These are phyloP conservation scores for Phytophthora hybrid DNA, from an alignment of 352 stramenopile species.

Conservation along the genomic window DNA sequence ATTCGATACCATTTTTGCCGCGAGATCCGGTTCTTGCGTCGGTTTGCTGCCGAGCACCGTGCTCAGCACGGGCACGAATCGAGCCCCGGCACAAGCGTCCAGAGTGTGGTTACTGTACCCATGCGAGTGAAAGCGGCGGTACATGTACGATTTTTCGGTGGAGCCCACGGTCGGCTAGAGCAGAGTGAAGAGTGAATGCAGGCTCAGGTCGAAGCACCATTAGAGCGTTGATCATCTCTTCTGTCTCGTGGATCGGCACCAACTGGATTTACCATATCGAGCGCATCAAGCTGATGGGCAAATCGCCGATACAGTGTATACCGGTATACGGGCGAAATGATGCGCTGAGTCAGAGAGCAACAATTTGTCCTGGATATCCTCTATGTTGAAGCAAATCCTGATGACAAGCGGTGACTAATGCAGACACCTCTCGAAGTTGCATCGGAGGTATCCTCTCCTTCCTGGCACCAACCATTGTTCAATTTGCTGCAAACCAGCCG, in stretches of 20 bases:
- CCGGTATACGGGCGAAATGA: neutral
- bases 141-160: neutral
- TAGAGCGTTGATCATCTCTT: neutral
- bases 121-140: neutral
- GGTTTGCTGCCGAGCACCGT: no score
- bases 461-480: conserved; percentile 3
- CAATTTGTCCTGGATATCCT: neutral
- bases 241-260: neutral
- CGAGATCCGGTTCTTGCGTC: neutral
- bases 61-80: neutral
- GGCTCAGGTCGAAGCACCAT: neutral
- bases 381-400: neutral
- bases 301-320: neutral
- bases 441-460: neutral
- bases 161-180: neutral
- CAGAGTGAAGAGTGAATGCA: no score
- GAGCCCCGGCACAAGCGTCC: neutral
- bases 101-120: neutral
- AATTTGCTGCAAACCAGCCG: neutral
- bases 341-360: neutral
- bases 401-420: neutral
- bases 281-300: neutral
- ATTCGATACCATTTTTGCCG: neutral
- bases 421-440: neutral
- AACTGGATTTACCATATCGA: neutral